Evolutionary conservation across 208 protist species (phyloP), one percentile per base, ranked within the genome.

Genomic region (Angomonas ambiguus): DNA sequence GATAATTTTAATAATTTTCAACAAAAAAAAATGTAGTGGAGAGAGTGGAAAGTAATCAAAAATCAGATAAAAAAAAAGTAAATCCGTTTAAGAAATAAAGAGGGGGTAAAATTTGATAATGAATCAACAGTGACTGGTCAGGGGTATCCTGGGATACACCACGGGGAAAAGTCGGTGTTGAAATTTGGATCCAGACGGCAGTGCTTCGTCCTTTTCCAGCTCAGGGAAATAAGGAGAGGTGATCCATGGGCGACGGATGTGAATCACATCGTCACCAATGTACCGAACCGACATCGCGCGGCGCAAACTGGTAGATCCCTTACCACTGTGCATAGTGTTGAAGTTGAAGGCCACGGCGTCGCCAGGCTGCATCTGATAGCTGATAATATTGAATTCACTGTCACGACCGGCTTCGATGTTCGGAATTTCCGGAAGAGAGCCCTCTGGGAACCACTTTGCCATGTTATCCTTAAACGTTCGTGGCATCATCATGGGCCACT

Each of bases 381-480:
- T 56, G 31, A 74, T 49, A 35, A 76, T 72, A 24, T 70, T 59
- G 38, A 70, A 76, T 55, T 77, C 45, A 5, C 10, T 53, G 24
- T 20, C 28, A 30, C 74, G 74, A 30, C 62, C 28, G 41, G 53
- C 57, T 51, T 84, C 74, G 31, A 77, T 71, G 49, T 79, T 65
- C 13, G 68, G 74, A 58, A 77, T 49, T 67, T 84, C 79, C 42
- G 65, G 68, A 25, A 77, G 74, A 34, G 55, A 74, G 22, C 74
- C 71, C 48, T 72, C 71, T 31, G 67, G 66, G 67, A 80, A 84
- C 74, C 71, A 80, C 74, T 77, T 76, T 38, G 70, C 74, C 48
- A 68, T 48, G 34, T 79, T 76, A 48, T 80, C 74, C 74, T 75
- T 74, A 74, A 83, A 80, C 58, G 63, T 79, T 70, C 71, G 66